phyloP scores from a whole-genome alignment of 495 filamentous ascomycete species.

The Astrothelium subdiscretum region DNA sequence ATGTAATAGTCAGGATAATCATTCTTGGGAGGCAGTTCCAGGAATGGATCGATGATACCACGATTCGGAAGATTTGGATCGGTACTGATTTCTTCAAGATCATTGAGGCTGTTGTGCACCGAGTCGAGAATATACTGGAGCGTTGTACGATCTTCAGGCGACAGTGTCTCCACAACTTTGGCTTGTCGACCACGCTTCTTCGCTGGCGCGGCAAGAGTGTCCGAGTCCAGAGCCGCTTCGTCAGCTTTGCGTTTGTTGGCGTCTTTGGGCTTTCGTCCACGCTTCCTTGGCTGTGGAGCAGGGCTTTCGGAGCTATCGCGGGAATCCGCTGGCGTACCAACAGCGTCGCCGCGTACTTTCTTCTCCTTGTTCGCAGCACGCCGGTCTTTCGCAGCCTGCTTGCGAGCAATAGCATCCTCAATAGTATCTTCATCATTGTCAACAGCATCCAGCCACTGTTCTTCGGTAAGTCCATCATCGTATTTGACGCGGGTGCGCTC shows the following conservation, averaged over 20 bases:
- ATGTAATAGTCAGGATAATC: slow-evolving; percentile 89
- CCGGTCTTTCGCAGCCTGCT: slow-evolving; percentile 69
- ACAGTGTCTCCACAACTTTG: slow-evolving; percentile 48
- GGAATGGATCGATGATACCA: slow-evolving; percentile 84
- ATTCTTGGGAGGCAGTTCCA: slow-evolving; percentile 77
- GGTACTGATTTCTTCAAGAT: slow-evolving; percentile 52
- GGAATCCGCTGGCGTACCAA: slow-evolving; percentile 60
- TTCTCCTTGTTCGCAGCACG: slow-evolving; percentile 65
- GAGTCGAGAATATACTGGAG: slow-evolving; percentile 65
- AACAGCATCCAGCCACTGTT: slow-evolving; percentile 90
- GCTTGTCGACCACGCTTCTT: slow-evolving; percentile 66
- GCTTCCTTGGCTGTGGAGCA: slow-evolving; percentile 44
- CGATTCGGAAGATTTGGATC: slow-evolving; percentile 53
- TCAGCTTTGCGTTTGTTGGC: slow-evolving; percentile 76
- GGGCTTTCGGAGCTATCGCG: slow-evolving; percentile 70
- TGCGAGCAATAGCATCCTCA: slow-evolving; percentile 84
- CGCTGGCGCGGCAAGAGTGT: slow-evolving; percentile 52
- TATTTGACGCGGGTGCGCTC: slow-evolving; percentile 90
- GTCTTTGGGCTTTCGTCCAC: slow-evolving; percentile 60
- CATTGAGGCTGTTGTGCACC: slow-evolving; percentile 67
- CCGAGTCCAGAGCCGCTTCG: slow-evolving; percentile 51
- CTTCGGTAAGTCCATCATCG: slow-evolving; percentile 94
- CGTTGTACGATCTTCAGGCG: slow-evolving; percentile 41
- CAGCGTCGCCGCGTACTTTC: slow-evolving; percentile 42
- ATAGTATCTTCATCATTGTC: slow-evolving; percentile 92